Percentiles rank a stretch among this genome's conserved stretches.
Conservation (phyloP, 2,329 filamentous ascomycete genomes). For the Diaporthe capsici region DNA sequence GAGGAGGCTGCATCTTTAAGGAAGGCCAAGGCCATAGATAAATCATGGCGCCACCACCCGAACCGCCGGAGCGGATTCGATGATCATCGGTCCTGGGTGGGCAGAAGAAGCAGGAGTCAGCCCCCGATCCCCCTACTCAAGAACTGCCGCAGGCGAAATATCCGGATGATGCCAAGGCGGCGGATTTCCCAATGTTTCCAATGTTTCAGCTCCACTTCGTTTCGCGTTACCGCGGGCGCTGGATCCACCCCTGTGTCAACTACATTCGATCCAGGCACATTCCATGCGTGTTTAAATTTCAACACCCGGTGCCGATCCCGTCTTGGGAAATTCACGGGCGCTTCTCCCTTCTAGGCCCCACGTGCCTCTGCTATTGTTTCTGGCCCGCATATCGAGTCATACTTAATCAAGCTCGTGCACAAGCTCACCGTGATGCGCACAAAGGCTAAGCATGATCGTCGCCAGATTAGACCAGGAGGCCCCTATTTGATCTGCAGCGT, state of each 20-base stretch:
- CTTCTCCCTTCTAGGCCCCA: constrained; percentile 11
- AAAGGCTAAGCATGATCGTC: background rate
- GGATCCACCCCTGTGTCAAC: constrained; percentile 30
- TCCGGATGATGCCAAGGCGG: constrained; percentile 30
- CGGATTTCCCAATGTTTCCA: constrained; percentile 24
- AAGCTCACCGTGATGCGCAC: constrained; percentile 3
- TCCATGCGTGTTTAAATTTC: constrained; percentile 22
- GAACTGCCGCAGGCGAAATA: constrained; percentile 22
- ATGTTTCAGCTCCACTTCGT: constrained; percentile 30
- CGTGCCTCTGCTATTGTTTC: background rate
- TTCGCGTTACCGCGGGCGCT: constrained; percentile 13
- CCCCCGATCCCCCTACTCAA: constrained; percentile 10
- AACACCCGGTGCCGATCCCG: constrained; percentile 2
- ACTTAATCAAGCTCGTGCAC: constrained; percentile 22
- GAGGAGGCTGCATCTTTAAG: constrained; percentile 11
- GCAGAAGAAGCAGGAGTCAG: constrained; percentile 12
- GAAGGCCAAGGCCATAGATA: constrained; percentile 1
- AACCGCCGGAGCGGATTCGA: constrained; percentile 8
- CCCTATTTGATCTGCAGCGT: constrained; percentile 14
- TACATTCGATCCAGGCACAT: constrained; percentile 25
- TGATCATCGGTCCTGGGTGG: constrained; percentile 20
- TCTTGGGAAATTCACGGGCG: constrained; percentile 18
- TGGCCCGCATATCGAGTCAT: constrained; percentile 19
- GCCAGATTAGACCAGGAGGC: background rate
- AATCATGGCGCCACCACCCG: background rate